Base-by-base conservation (phyloP, 2,329 filamentous ascomycete species). In the Coniochaeta pulveracea region DNA sequence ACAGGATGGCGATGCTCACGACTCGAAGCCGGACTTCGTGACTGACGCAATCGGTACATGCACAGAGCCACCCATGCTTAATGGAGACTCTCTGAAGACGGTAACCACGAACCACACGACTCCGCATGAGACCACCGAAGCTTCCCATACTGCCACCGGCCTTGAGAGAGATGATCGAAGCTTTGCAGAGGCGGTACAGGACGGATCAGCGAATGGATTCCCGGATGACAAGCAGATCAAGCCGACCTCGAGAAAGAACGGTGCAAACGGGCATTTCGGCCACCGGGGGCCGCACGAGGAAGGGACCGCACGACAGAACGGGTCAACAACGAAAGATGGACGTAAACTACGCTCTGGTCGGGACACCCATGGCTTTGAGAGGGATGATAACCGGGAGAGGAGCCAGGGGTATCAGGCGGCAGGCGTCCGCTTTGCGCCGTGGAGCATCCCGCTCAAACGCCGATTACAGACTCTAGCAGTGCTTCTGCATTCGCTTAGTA, bases 371-470 rank as follows among this genome's bases (percentile, higher is more conserved):
- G 39, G 40, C 21, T 34, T 34, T 10, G 40, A 46, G 21, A 33
- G 26, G 11, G 35, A 32, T n/a, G 28, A 31, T 10, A 19, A 31
- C 10, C 22, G 40, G 11, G 43, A 38, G 23, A 35, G 38, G 27
- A 28, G 27, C 16, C 35, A 38, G 17, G 37, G 37, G 26, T 43
- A 45, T 36, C 38, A 43, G 17, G 39, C 46, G 8, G 60, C 58
- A 30, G 62, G 79, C 24, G 84, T 95, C 46, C 76, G 82, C 41
- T 95, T 85, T 66, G 91, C 88, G 6, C 89, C 89, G 11, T 62
- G 85, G 41, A 77, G 77, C 37, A 69, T 88, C 15, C 81, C 83
- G 2, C 61, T 85, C 31, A 69, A 71, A 45, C 72, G 83, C 26
- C 73, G 83, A 17, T 56, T 85, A 29, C 82, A 89, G 56, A 91